Percentiles rank a stretch among this genome's conserved stretches.
Conservation (phyloP, 2,329 filamentous ascomycete species). For the Gyromitra esculenta region DNA sequence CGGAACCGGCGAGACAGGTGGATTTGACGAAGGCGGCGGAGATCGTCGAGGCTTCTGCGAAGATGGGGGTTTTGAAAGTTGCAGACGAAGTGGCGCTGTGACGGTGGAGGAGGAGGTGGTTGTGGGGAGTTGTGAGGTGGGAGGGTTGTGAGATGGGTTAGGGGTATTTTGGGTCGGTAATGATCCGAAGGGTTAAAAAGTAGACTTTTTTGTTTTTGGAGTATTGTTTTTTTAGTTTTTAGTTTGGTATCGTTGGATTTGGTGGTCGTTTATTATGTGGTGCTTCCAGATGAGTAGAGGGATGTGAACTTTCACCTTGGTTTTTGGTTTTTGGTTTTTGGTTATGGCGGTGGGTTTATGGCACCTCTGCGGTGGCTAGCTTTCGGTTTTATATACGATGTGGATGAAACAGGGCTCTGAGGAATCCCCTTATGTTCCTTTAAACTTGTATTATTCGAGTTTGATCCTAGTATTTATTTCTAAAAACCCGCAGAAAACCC, state of each 20-base stretch:
- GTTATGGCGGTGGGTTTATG: too few species aligned
- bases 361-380: too few species aligned
- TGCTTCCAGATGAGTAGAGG: too few species aligned
- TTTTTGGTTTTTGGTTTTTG: too few species aligned
- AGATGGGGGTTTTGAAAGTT: not conserved
- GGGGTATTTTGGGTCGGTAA: not conserved
- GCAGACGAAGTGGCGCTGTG: constrained; percentile 2
- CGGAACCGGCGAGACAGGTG: not conserved
- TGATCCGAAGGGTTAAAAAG: not conserved
- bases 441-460: too few species aligned
- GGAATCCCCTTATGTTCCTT: too few species aligned
- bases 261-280: too few species aligned
- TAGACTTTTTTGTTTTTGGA: not conserved
- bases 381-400: too few species aligned
- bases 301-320: too few species aligned
- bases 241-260: not conserved
- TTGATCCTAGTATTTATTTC: too few species aligned
- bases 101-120: constrained; percentile 13
- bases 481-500: too few species aligned
- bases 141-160: constrained; percentile 6
- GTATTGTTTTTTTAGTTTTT: not conserved
- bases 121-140: not conserved
- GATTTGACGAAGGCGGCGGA: constrained; percentile 1
- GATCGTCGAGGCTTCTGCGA: constrained; percentile 5
- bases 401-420: too few species aligned